Percentiles rank a stretch among this genome's conserved stretches.
phyloP scores from a whole-genome alignment of 2,329 filamentous ascomycete genomes.

The Cercospora zeae-maydis region DNA sequence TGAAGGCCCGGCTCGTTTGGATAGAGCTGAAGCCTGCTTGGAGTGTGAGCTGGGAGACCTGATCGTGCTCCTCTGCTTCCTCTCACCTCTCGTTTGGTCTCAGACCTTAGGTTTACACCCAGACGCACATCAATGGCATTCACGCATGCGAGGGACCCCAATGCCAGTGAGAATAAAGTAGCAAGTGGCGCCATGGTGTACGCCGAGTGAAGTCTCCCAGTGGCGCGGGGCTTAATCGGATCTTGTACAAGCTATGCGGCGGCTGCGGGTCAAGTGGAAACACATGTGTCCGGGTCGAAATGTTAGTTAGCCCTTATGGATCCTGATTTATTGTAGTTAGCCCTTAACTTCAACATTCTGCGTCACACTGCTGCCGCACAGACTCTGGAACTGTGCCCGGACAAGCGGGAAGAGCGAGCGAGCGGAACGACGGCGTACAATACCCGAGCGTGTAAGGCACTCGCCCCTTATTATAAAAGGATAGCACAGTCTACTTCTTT shows the following conservation, averaged over 20 bases:
- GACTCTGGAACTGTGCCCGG: too few relatives aligned
- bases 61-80: background rate
- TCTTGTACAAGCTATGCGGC: background rate
- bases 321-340: too few relatives aligned
- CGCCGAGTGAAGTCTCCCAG: background rate
- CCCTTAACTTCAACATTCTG: too few relatives aligned
- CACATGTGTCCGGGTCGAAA: too few relatives aligned
- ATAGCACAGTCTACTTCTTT: too few relatives aligned
- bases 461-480: too few relatives aligned
- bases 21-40: slow-evolving; percentile 9
- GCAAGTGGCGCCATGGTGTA: slow-evolving; percentile 3
- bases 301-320: too few relatives aligned
- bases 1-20: slow-evolving; percentile 30
- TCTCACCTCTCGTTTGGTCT: slow-evolving; percentile 5
- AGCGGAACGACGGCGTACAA: too few relatives aligned
- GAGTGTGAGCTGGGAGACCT: background rate
- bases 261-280: background rate
- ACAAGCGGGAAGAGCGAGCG: too few relatives aligned
- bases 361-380: too few relatives aligned
- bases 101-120: background rate
- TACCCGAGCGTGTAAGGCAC: too few relatives aligned
- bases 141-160: slow-evolving; percentile 5
- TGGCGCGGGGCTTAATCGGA: background rate
- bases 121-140: slow-evolving; percentile 10
- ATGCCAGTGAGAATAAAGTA: slow-evolving; percentile 1